Conservation (phyloP, 108 stramenopile species). For the Epipyxis sp. region DNA sequence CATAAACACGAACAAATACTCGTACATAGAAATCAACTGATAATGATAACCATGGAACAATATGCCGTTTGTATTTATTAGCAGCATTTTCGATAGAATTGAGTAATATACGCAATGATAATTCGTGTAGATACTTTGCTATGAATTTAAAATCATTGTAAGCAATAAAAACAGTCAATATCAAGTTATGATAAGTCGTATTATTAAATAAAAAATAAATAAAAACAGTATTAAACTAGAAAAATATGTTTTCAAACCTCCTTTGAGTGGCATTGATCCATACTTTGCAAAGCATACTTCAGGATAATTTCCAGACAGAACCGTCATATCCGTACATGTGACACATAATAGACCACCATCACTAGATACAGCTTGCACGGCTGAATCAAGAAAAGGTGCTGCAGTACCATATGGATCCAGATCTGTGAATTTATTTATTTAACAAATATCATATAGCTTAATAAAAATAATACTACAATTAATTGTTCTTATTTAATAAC, state of each 20-base stretch:
- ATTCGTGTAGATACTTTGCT: constrained; percentile 83
- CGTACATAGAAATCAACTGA: constrained; percentile 95
- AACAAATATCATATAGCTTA: constrained; percentile 23
- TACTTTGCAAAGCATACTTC: constrained; percentile 82
- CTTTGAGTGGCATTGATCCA: background rate
- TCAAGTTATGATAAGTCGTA: constrained; percentile 56
- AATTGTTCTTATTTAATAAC: too few relatives aligned
- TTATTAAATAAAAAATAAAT: background rate
- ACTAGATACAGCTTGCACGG: constrained; percentile 73
- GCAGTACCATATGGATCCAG: constrained; percentile 97
- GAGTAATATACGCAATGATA: constrained; percentile 87
- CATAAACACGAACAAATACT: constrained; percentile 89
- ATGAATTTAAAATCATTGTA: too few relatives aligned
- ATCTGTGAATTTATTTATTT: constrained; percentile 98
- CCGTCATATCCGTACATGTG: constrained; percentile 97
- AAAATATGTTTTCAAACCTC: background rate
- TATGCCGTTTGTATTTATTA: constrained; percentile 76
- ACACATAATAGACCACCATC: constrained; percentile 87
- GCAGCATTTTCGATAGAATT: constrained; percentile 72
- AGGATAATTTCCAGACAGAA: constrained; percentile 56
- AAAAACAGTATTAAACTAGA: background rate
- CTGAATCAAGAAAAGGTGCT: constrained; percentile 89
- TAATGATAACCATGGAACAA: constrained; percentile 83
- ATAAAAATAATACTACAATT: too few relatives aligned
- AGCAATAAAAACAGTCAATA: constrained; percentile 66